Percentiles rank a stretch among this genome's conserved stretches.
These are phyloP conservation scores for Arthrobotrys sinensis DNA, from an alignment of 2,329 filamentous ascomycete species.

Conservation along the genomic window DNA sequence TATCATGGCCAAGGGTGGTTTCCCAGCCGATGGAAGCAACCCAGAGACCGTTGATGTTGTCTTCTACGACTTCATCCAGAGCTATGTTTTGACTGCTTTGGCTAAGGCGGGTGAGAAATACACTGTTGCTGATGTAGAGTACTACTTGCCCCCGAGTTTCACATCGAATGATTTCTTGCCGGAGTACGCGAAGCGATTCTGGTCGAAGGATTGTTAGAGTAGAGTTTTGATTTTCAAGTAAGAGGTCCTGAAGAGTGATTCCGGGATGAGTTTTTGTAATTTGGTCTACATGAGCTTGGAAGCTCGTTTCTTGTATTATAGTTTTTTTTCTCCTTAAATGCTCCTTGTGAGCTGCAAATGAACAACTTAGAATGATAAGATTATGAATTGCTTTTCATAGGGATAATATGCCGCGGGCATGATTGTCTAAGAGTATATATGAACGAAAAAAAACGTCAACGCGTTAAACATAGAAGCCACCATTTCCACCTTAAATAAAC, in stretches of 20 bases:
- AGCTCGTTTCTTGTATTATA: constrained; percentile 28
- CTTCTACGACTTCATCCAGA: constrained; percentile 91
- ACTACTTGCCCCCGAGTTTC: constrained; percentile 42
- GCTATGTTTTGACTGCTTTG: constrained; percentile 75
- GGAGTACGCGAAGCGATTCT: constrained; percentile 42
- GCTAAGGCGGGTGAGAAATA: constrained; percentile 41
- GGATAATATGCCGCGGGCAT: constrained; percentile 11
- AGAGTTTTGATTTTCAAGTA: not conserved
- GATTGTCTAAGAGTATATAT: not conserved
- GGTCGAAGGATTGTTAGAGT: constrained; percentile 54
- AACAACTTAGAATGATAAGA: not conserved
- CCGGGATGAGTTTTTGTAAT: constrained; percentile 18
- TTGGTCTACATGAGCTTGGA: constrained; percentile 3
- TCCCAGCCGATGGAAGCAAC: constrained; percentile 71
- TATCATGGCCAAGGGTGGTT: constrained; percentile 78
- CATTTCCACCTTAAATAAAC: not conserved
- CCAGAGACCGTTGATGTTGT: constrained; percentile 87
- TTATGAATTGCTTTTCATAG: not conserved
- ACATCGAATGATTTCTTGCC: constrained; percentile 58
- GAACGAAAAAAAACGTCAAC: not conserved
- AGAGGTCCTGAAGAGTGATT: constrained; percentile 24
- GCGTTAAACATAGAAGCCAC: not conserved
- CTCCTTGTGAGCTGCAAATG: not conserved
- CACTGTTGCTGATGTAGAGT: constrained; percentile 23
- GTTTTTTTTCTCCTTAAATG: constrained; percentile 3